phyloP scores from a whole-genome alignment of 2,329 filamentous ascomycete species.

The Sporothrix brunneoviolacea region DNA sequence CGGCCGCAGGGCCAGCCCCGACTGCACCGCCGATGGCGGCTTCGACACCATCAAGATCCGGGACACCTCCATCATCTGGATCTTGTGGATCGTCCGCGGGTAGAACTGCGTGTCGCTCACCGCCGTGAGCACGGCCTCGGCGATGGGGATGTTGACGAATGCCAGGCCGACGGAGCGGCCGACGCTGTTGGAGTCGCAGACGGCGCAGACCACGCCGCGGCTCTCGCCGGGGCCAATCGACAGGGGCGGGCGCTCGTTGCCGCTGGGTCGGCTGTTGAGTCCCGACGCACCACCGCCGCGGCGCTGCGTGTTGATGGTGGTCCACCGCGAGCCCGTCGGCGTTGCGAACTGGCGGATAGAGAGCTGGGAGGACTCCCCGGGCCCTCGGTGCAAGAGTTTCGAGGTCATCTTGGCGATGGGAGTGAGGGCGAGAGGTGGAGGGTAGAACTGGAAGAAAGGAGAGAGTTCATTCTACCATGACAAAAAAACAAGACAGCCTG shows the following conservation, averaged over 20 bases:
- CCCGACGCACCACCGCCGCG: not conserved
- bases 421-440: too few relatives aligned
- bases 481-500: not conserved
- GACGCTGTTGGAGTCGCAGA: constrained; percentile 82
- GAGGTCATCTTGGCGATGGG: not conserved
- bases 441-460: not conserved
- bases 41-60: constrained; percentile 72
- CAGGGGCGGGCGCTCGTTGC: constrained; percentile 7
- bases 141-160: constrained; percentile 79
- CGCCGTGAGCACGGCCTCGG: constrained; percentile 78
- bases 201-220: constrained; percentile 57
- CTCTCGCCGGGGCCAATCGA: constrained; percentile 16
- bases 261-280: constrained; percentile 4
- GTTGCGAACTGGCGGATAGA: not conserved
- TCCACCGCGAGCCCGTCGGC: not conserved
- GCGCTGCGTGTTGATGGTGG: not conserved
- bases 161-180: constrained; percentile 78
- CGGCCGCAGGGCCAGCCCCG: constrained; percentile 44
- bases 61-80: constrained; percentile 72
- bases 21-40: constrained; percentile 57
- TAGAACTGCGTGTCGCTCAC: constrained; percentile 93
- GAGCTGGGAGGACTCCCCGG: not conserved
- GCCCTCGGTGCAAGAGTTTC: not conserved
- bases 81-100: constrained; percentile 78
- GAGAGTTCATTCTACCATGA: not conserved